A percentile compares a stretch with the other conserved stretches of the same genome.
phyloP scores from a whole-genome alignment of 148 eudicot genomes.

The Talinum fruticosum region DNA sequence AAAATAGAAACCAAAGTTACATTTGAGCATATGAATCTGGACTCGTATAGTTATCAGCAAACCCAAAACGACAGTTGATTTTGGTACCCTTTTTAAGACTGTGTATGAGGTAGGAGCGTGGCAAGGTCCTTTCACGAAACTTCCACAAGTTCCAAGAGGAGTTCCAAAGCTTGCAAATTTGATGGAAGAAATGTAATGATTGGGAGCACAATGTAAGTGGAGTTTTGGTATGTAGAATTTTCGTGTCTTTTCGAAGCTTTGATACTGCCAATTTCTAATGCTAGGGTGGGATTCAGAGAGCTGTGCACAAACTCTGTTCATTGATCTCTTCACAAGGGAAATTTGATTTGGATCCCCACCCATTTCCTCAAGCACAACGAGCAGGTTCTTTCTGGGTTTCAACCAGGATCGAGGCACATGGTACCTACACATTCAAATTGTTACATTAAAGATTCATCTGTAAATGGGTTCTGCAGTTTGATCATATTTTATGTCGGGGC shows the following conservation, averaged over 20 bases:
- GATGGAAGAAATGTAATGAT: slow-evolving; percentile 69
- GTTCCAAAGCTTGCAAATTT: slow-evolving; percentile 91
- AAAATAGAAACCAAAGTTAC: background rate
- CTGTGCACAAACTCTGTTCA: slow-evolving; percentile 58
- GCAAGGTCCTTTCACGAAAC: slow-evolving; percentile 62
- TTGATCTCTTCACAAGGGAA: slow-evolving; percentile 57
- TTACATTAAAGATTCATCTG: background rate
- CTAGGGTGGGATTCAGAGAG: slow-evolving; percentile 66
- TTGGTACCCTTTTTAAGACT: slow-evolving; percentile 61
- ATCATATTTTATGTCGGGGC: background rate
- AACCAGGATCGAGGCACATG: slow-evolving; percentile 96
- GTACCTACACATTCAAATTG: slow-evolving; percentile 36
- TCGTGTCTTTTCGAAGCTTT: slow-evolving; percentile 46
- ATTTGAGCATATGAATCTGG: background rate
- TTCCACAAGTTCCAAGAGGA: slow-evolving; percentile 82
- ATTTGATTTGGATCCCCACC: slow-evolving; percentile 76
- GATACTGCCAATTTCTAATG: slow-evolving; percentile 57
- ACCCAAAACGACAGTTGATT: background rate
- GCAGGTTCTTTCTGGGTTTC: slow-evolving; percentile 54
- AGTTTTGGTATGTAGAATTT: slow-evolving; percentile 55
- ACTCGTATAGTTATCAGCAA: background rate
- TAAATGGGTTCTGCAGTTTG: background rate
- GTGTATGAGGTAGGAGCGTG: slow-evolving; percentile 64
- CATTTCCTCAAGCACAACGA: slow-evolving; percentile 81
- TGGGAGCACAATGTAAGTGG: slow-evolving; percentile 55